Evolutionary conservation across 768 basidiomycete genomes (phyloP).

Genomic region (Auriscalpium vulgare): DNA sequence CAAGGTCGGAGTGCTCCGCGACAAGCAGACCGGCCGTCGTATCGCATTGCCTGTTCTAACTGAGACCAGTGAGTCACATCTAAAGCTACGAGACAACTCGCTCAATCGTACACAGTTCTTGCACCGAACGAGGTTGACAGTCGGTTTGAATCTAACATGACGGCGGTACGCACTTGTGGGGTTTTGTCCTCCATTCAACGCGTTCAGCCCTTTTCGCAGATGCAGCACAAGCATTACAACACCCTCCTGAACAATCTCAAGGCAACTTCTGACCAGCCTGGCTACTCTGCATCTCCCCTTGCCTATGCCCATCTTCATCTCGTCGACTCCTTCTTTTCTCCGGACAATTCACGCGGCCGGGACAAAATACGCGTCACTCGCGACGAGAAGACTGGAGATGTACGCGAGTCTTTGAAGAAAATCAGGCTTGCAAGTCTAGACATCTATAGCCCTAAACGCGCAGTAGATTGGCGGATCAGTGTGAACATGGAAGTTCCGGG

Average conservation of each 20-base stretch:
- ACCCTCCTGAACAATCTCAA: constrained; percentile 77
- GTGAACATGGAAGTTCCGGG: constrained; percentile 88
- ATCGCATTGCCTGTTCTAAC: constrained; percentile 65
- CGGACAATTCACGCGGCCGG: constrained; percentile 29
- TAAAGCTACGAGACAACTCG: neutral
- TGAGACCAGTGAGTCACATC: constrained; percentile 65
- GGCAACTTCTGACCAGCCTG: constrained; percentile 42
- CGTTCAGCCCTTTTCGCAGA: constrained; percentile 31
- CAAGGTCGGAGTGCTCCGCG: constrained; percentile 73
- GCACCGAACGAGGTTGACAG: constrained; percentile 50
- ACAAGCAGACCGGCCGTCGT: constrained; percentile 47
- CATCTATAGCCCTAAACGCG: constrained; percentile 71
- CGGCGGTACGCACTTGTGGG: constrained; percentile 45
- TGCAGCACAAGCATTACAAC: constrained; percentile 86
- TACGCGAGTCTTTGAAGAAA: constrained; percentile 70
- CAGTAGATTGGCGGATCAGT: constrained; percentile 88
- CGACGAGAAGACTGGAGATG: constrained; percentile 63
- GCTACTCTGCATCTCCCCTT: constrained; percentile 49
- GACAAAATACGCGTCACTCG: constrained; percentile 78
- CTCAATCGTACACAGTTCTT: constrained; percentile 44
- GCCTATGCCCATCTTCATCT: constrained; percentile 71
- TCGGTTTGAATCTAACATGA: constrained; percentile 92
- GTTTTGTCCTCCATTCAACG: neutral
- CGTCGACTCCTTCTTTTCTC: constrained; percentile 69
- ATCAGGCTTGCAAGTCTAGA: constrained; percentile 82